Evolutionary conservation across 2,329 filamentous ascomycete genomes (phyloP), one percentile per base, ranked within the genome.

Genomic region (Huntiella moniliformis): DNA sequence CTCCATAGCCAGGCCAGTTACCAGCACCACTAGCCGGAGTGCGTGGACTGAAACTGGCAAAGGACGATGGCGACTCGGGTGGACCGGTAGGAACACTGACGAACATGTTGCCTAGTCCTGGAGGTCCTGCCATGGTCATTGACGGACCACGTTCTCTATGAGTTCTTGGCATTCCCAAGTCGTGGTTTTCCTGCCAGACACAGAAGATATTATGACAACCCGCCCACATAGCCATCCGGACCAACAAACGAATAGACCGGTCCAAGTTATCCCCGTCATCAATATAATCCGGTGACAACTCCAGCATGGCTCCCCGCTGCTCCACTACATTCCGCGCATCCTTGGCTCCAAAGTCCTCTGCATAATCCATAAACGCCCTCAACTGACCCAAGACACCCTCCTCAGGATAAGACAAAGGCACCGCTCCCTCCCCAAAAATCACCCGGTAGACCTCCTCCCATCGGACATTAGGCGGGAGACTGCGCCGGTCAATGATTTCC

Each of bases 31-130:
- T 28, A n/a, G 4, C 36, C 11, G 47, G 47, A 4, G 47, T 49
- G 13, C 44, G 43, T 2, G 47, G 47, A n/a, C 42, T 42, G 40
- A 49, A 49, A 28, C 22, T 46, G 38, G 33, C 16, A 28, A 46
- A 42, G 3, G 42, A 44, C 7, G 37, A 45, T 17, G 46, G 40
- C 5, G 40, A 43, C 10, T 47, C 45, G 28, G 35, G 32, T 12
- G 32, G 22, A 28, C 22, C 37, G 8, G 28, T 11, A 7, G 39
- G 39, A 41, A 15, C 18, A 13, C 4, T 11, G n/a, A 15, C 13
- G 22, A 10, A 31, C 13, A 16, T 13, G 39, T 15, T 38, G 4
- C 13, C 22, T 7, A 28, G 22, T 28, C 22, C 13, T 5, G 35
- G 35, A 38, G 16, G 18, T 28, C 11, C 18, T 18, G 39, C 17